These are phyloP conservation scores for Esteya vermicola DNA, from an alignment of 2,329 filamentous ascomycete genomes.

Conservation along the genomic window DNA sequence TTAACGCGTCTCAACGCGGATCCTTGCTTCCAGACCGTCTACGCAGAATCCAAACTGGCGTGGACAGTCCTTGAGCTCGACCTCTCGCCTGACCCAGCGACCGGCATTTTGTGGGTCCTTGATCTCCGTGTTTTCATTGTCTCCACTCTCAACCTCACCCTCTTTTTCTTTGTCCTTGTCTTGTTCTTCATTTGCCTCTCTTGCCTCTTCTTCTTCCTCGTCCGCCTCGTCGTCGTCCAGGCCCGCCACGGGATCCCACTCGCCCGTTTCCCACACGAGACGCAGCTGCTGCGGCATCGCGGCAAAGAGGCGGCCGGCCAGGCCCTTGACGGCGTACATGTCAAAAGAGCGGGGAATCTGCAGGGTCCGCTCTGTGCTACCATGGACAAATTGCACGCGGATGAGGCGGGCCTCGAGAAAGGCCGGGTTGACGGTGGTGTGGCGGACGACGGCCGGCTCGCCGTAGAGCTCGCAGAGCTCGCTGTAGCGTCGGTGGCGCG, in stretches of 20 bases:
- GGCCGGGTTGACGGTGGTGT: constrained; percentile 51
- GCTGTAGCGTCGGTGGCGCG: constrained; percentile 54
- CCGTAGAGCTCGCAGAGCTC: constrained; percentile 68
- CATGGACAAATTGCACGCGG: constrained; percentile 36
- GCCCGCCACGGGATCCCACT: constrained; percentile 66
- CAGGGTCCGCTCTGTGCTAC: constrained; percentile 16
- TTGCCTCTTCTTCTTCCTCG: constrained; percentile 29
- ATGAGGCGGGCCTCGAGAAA: constrained; percentile 71
- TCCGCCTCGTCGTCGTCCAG: constrained; percentile 46
- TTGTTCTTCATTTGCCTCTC: constrained; percentile 15
- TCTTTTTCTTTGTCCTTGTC: constrained; percentile 5
- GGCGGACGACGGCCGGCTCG: constrained; percentile 48
- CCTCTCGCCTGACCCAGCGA: constrained; percentile 62
- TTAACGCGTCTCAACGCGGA: constrained; percentile 46
- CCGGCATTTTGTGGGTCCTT: too few relatives aligned
- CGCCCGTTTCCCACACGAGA: constrained; percentile 78
- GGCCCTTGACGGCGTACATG: constrained; percentile 67
- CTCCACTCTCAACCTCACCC: constrained; percentile 8
- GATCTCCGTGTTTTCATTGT: background rate
- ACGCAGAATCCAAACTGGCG: constrained; percentile 73
- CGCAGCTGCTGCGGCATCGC: constrained; percentile 48
- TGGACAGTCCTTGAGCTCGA: constrained; percentile 66
- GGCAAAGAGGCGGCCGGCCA: constrained; percentile 58
- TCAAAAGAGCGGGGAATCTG: constrained; percentile 64
- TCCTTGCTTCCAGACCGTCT: constrained; percentile 53